These are phyloP conservation scores for Parastagonospora nodorum DNA, from an alignment of 2,329 filamentous ascomycete genomes.

Conservation along the genomic window DNA sequence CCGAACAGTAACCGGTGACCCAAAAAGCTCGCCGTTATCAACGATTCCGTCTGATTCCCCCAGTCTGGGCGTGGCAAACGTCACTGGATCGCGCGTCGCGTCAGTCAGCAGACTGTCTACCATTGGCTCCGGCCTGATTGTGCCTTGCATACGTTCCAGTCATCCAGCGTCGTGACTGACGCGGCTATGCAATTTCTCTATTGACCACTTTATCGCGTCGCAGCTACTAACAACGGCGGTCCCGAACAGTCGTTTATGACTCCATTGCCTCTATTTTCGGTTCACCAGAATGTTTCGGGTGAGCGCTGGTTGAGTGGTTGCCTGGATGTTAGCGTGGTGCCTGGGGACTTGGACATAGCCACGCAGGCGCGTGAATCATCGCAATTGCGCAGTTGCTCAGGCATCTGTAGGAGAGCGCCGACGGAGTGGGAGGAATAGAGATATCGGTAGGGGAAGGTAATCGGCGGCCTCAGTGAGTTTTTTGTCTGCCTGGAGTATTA, in stretches of 20 bases:
- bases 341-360: constrained; percentile 36
- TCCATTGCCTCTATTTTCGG: constrained; percentile 19
- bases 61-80: constrained; percentile 25
- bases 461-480: constrained; percentile 36
- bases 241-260: constrained; percentile 23
- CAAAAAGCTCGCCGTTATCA: constrained; percentile 17
- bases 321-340: constrained; percentile 32
- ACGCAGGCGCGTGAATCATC: constrained; percentile 34
- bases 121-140: constrained; percentile 26
- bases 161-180: constrained; percentile 8
- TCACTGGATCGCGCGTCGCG: constrained; percentile 20
- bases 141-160: constrained; percentile 33
- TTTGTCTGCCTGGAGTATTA: constrained; percentile 40
- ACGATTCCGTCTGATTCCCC: constrained; percentile 13
- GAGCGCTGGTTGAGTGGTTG: constrained; percentile 15
- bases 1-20: constrained; percentile 28
- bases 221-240: constrained; percentile 8
- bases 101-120: constrained; percentile 5
- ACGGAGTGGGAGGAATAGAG: constrained; percentile 16
- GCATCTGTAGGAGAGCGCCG: constrained; percentile 38
- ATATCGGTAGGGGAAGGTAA: constrained; percentile 15
- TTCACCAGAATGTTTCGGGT: constrained; percentile 4
- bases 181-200: constrained; percentile 19
- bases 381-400: constrained; percentile 30
- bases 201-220: constrained; percentile 18